phyloP scores from a whole-genome alignment of 139 green algal species.

The Micractinium conductrix region DNA sequence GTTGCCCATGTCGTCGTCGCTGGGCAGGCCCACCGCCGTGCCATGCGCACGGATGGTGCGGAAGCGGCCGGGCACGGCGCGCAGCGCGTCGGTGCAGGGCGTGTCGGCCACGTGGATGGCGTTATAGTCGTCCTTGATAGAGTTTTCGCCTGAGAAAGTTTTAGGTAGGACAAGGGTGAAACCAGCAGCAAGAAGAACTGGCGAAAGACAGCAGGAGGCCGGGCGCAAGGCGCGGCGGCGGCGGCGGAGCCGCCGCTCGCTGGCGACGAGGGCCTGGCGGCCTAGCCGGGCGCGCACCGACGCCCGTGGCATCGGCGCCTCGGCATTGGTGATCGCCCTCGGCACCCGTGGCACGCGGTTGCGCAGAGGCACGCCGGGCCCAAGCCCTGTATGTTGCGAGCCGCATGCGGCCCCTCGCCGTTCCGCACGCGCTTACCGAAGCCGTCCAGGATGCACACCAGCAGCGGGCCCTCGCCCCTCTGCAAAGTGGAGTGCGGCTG shows the following conservation, averaged over 20 bases:
- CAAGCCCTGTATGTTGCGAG: too few relatives aligned
- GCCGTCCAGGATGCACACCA: conserved; percentile 67
- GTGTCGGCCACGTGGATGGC: conserved; percentile 80
- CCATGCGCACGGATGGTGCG: conserved; percentile 84
- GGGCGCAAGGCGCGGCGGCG: too few relatives aligned
- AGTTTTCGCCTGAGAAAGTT: conserved; percentile 17
- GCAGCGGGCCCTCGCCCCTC: conserved; percentile 69
- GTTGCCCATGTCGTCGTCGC: conserved; percentile 89
- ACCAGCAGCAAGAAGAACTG: background rate
- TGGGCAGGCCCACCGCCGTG: conserved; percentile 91
- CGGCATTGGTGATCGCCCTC: too few relatives aligned
- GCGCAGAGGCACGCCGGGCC: too few relatives aligned
- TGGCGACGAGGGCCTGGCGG: too few relatives aligned
- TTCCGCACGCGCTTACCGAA: conserved; percentile 39
- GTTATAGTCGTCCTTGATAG: conserved; percentile 76
- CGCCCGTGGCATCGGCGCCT: too few relatives aligned
- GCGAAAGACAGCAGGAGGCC: background rate
- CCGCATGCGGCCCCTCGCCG: too few relatives aligned
- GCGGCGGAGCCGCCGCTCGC: too few relatives aligned
- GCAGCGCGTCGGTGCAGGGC: conserved; percentile 76
- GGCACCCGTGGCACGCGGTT: too few relatives aligned
- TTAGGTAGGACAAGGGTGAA: background rate
- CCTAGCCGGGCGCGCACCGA: too few relatives aligned
- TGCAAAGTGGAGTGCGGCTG: conserved; percentile 69
- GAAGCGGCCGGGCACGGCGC: conserved; percentile 52